Base-by-base conservation (phyloP, 192 early-diverging fungal species). In the Mortierella hygrophila region DNA sequence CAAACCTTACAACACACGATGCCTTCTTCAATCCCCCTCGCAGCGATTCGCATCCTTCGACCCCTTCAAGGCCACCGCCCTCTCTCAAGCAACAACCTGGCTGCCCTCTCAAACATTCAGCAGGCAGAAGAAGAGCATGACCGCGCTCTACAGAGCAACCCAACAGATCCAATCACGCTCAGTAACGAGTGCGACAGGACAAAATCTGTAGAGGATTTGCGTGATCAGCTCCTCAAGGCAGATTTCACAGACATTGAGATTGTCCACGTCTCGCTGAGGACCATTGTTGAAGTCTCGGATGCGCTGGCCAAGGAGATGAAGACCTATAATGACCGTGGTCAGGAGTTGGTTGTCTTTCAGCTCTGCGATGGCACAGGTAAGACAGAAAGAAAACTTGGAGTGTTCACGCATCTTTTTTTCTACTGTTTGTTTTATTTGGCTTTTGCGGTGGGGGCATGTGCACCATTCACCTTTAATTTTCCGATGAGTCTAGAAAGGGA, bases 281-380 rank as follows among this genome's bases (percentile, higher is more conserved):
- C 52, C 18, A 23, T 74, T 42, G 60, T 42, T 0, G 21, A 42
- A 1, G 81, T 82, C n/a, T 75, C 60, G 3, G 81, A 82, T 42
- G 16, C 18, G 15, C 57, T 82, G 32, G 75, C 55, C 40, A 60
- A 68, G 46, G 81, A 82, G 71, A 77, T 82, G 81, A 29, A 68
- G 21, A 35, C 71, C 42, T 73, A 63, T 35, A 38, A 35, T 23
- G 38, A 54, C 21, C 52, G 32, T 16, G 55, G 68, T 40, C 60
- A 77, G 42, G 81, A 82, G 21, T 35, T 82, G n/a, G 70, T 82
- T n/a, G 81, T 82, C 63, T 77, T 82, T 32, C 81, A 82, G 42
- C 60, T 82, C n/a, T 82, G 81, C 35, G 81, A 82, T 54, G 81
- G 81, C 32, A 82, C 81, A 77, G 81, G 81, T 77, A 75, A 73